Base-by-base conservation (phyloP, 2,329 filamentous ascomycete genomes). In the Rhinocladiella similis region DNA sequence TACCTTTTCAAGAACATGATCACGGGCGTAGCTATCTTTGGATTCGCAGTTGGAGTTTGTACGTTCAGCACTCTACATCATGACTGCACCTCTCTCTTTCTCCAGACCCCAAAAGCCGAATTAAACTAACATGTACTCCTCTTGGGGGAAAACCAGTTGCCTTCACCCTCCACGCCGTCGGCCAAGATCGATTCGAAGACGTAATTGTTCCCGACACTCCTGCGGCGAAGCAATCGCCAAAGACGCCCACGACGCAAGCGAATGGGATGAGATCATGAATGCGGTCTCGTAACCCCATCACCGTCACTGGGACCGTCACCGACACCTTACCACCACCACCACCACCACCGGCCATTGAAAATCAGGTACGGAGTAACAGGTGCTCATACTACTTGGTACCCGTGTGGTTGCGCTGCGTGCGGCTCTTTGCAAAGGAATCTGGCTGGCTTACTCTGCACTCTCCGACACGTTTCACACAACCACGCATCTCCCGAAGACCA, bases 131-230 rank as follows among this genome's bases (percentile, higher is more conserved):
- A 38, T 16, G 27, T 38, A 14, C 41, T 39, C 13, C 29, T 3
- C 25, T 7, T 7, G 7, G 4, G 25, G 4, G 25, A 3, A 48
- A 18, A 20, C 19, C 58, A 89, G 87, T 89, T 69, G 76, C 81
- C 53, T 89, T 83, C 72, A 90, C 87, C 41, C 88, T 99, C 70
- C 83, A 80, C 64, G 91, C 90, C 53, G 89, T 99, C 69, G 91
- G 93, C 42, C 94, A 97, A 75, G 94, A 97, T 73, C 90, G 97
- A 65, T 99, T 99, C 77, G 90, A 92, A 56, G 94, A 99, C 71
- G 92, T 97, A 66, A 87, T 91, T 70, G 87, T 97, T 36, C 94
- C 94, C 25, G 89, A 90, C 70, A 79, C 82, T 50, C 87, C 90
- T 5, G 29, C 29, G 3, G 43, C 48, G 16, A n/a, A 41, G 14